Evolutionary conservation across 164 flowering plant genomes (phyloP).

Genomic region (Vitis rotundifolia): DNA sequence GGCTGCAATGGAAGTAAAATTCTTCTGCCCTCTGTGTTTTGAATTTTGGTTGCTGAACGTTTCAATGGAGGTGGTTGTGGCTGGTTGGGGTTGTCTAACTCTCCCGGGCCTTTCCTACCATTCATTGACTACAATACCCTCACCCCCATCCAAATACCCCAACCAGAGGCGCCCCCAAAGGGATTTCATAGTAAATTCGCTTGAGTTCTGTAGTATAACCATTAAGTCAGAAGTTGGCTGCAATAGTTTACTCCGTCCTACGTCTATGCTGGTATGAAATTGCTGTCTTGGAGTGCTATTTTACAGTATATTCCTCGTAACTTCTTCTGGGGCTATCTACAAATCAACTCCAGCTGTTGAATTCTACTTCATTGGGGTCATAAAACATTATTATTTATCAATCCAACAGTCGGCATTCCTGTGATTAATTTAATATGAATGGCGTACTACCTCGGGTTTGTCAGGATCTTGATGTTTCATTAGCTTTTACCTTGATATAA

Average conservation of each 20-base stretch:
- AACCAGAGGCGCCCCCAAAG: background rate
- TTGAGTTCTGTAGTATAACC: background rate
- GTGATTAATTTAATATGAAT: too few species aligned
- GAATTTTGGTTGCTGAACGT: constrained; percentile 29
- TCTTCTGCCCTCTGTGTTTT: background rate
- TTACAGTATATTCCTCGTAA: too few species aligned
- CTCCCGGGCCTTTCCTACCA: background rate
- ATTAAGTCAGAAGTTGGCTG: background rate
- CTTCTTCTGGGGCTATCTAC: background rate
- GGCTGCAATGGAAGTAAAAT: constrained; percentile 2
- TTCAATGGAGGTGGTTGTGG: constrained; percentile 43
- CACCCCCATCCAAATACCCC: background rate
- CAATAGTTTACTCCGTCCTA: constrained; percentile 22
- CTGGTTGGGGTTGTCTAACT: constrained; percentile 10
- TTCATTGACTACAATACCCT: constrained; percentile 21
- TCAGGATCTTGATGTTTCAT: too few species aligned
- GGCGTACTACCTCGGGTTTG: too few species aligned
- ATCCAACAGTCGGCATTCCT: background rate
- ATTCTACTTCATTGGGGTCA: background rate
- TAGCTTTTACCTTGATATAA: too few species aligned
- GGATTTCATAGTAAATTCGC: constrained; percentile 10
- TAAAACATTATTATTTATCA: background rate
- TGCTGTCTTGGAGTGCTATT: too few species aligned
- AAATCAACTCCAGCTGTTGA: constrained; percentile 2
- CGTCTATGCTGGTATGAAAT: background rate